These are phyloP conservation scores for Termitomyces sp. DNA, from an alignment of 768 basidiomycete genomes.

Conservation along the genomic window DNA sequence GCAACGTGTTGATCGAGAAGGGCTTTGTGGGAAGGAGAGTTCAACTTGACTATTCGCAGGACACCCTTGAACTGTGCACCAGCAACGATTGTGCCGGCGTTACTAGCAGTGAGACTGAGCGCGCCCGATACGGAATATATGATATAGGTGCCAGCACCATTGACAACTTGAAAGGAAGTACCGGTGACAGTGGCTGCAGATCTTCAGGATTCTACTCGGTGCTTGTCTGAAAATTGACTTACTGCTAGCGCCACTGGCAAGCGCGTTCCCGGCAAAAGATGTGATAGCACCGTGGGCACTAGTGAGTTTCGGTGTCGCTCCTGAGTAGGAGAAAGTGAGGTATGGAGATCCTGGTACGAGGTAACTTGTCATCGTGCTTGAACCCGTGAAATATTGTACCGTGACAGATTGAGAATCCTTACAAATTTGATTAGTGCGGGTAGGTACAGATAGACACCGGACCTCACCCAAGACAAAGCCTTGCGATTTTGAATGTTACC, in stretches of 20 bases:
- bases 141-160: slow-evolving; percentile 24
- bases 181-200: slow-evolving; percentile 18
- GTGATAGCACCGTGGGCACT: slow-evolving; percentile 24
- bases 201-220: neutral
- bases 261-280: slow-evolving; percentile 20
- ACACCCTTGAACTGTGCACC: slow-evolving; percentile 22
- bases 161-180: slow-evolving; percentile 24
- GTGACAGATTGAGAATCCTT: slow-evolving; percentile 30
- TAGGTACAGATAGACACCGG: neutral
- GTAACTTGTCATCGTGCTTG: slow-evolving; percentile 25
- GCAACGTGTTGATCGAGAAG: slow-evolving; percentile 24
- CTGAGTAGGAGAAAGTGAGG: slow-evolving; percentile 25
- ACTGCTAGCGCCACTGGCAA: slow-evolving; percentile 18
- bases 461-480: slow-evolving; percentile 25
- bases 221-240: neutral
- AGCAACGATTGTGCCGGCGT: slow-evolving; percentile 18
- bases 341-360: slow-evolving; percentile 29
- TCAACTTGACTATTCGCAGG: slow-evolving; percentile 23
- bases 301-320: slow-evolving; percentile 25
- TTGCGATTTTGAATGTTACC: slow-evolving; percentile 26
- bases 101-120: slow-evolving; percentile 21
- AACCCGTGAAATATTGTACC: slow-evolving; percentile 26
- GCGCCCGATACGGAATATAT: slow-evolving; percentile 27
- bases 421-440: neutral
- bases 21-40: slow-evolving; percentile 19